Evolutionary conservation across 257 asterid species (phyloP).

Genomic region (Scutellaria minor): DNA sequence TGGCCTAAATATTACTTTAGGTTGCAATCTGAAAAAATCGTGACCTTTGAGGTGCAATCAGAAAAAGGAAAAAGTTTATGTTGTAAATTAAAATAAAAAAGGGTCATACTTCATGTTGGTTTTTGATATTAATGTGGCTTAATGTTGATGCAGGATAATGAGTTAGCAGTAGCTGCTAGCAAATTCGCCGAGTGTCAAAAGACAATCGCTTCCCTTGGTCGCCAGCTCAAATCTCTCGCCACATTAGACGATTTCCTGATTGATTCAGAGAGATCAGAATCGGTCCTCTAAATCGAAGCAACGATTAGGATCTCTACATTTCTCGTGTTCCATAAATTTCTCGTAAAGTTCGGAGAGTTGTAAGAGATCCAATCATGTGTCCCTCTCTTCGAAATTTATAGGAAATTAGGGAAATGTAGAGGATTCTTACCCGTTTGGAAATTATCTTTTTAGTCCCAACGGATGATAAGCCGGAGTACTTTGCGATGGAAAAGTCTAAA

Average conservation of each 20-base stretch:
- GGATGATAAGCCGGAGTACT: not conserved
- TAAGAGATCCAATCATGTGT: too few relatives aligned
- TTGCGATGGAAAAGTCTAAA: not conserved
- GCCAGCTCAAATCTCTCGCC: conserved; percentile 78
- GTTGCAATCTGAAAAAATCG: too few relatives aligned
- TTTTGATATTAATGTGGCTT: not conserved
- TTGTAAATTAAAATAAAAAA: too few relatives aligned
- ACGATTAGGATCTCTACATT: too few relatives aligned
- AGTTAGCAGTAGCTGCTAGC: conserved; percentile 70
- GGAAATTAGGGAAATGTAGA: not conserved
- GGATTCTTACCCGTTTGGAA: too few relatives aligned
- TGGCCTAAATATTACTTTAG: too few relatives aligned
- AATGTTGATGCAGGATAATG: conserved; percentile 56
- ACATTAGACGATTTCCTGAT: conserved; percentile 63
- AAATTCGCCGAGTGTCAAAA: conserved; percentile 80
- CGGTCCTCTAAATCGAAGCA: not conserved
- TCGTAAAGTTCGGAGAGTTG: too few relatives aligned
- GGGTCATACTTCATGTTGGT: too few relatives aligned
- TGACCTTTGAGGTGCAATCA: too few relatives aligned
- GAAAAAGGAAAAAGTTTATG: too few relatives aligned
- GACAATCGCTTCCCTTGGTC: conserved; percentile 79
- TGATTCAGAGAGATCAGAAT: conserved; percentile 39
- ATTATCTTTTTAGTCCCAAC: not conserved
- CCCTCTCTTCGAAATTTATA: not conserved
- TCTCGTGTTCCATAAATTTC: too few relatives aligned